Conservation (phyloP, 176 grass and related monocot species). For the Cenchrus americanus region DNA sequence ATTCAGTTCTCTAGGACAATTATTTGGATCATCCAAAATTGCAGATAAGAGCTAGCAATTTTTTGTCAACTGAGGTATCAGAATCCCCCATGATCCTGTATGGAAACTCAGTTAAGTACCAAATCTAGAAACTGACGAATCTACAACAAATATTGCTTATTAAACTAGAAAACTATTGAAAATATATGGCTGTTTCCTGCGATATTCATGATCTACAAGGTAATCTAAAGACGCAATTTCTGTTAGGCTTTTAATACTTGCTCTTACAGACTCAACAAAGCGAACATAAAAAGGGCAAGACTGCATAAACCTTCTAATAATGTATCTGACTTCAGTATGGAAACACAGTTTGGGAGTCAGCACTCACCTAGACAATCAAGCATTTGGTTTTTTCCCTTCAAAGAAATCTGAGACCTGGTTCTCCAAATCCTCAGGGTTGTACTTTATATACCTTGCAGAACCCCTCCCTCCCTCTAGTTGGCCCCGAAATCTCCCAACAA, state of each 20-base stretch:
- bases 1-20: not conserved
- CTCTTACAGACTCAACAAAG: conserved; percentile 23
- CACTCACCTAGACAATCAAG: conserved; percentile 52
- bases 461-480: conserved; percentile 74
- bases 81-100: not conserved
- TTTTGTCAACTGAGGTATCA: not conserved
- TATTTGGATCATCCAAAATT: conserved; percentile 11
- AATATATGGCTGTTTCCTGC: not conserved
- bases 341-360: conserved; percentile 7
- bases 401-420: conserved; percentile 87
- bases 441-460: conserved; percentile 79
- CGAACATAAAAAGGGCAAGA: not conserved
- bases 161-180: conserved; percentile 23
- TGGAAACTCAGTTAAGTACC: not conserved
- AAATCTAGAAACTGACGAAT: conserved; percentile 11
- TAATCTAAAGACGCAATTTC: not conserved
- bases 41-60: conserved; percentile 19
- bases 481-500: conserved; percentile 73
- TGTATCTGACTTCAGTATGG: not conserved
- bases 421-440: conserved; percentile 86
- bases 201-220: not conserved
- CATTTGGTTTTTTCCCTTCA: conserved; percentile 70
- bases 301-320: conserved; percentile 14
- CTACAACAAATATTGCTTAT: not conserved
- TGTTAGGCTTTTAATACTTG: not conserved